Percentiles rank a stretch among this genome's conserved stretches.
phyloP scores from a whole-genome alignment of 2,329 filamentous ascomycete genomes.

The Beauveria sp. region DNA sequence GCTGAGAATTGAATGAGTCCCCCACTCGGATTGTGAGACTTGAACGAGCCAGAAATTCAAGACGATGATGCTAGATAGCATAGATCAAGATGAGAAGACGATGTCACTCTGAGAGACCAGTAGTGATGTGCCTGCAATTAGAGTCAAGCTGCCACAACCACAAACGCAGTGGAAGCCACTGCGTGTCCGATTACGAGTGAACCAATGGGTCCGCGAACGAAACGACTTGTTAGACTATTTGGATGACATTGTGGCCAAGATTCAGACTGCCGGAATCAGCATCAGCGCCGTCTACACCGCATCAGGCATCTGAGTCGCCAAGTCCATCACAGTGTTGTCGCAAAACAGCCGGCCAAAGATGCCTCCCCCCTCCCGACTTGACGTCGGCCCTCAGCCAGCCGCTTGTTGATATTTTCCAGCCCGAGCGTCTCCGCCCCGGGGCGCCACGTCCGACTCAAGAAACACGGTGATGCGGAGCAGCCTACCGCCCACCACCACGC shows the following conservation, averaged over 20 bases:
- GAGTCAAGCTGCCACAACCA: not conserved
- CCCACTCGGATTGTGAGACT: no score
- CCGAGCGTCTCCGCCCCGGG: not conserved
- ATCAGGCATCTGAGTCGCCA: not conserved
- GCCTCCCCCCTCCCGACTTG: not conserved
- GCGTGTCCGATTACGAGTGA: not conserved
- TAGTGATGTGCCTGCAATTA: not conserved
- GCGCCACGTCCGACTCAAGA: not conserved
- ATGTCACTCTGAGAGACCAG: not conserved
- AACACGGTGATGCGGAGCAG: not conserved
- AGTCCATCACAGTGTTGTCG: not conserved
- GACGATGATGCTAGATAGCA: no score
- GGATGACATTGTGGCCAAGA: constrained; percentile 65
- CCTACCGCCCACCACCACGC: constrained; percentile 75
- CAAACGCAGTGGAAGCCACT: not conserved
- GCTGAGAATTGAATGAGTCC: not conserved
- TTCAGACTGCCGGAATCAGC: constrained; percentile 36
- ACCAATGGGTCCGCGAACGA: constrained; percentile 29
- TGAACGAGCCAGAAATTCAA: no score
- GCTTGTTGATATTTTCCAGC: not conserved
- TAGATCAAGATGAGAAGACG: not conserved
- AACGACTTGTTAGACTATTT: constrained; percentile 62
- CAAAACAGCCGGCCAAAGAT: not conserved
- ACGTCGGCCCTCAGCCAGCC: not conserved
- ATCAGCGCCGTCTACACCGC: not conserved